Conservation (phyloP, 2,329 filamentous ascomycete species). For the Fusarium protoensiforme region DNA sequence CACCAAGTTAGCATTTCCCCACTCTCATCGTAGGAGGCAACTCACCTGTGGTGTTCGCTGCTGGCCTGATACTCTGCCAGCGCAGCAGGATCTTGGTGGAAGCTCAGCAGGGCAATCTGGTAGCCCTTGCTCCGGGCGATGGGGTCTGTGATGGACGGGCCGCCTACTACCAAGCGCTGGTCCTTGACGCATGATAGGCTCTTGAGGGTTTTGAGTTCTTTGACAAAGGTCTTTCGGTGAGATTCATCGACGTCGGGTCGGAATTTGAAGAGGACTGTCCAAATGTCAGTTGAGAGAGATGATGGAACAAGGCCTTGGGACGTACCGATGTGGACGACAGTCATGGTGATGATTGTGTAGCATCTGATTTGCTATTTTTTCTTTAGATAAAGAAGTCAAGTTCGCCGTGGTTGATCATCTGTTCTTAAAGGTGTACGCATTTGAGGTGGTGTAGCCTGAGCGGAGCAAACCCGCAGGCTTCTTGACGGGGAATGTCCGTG, state of each 20-base stretch:
- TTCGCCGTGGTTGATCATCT: not conserved
- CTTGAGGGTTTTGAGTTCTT: slow-evolving; percentile 61
- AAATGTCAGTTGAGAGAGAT: not conserved
- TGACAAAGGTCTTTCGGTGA: slow-evolving; percentile 57
- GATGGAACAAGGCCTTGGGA: not conserved
- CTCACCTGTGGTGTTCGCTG: slow-evolving; percentile 61
- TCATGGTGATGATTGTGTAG: slow-evolving; percentile 37
- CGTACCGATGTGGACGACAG: slow-evolving; percentile 50
- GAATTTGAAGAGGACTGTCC: slow-evolving; percentile 62
- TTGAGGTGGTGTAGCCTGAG: not conserved
- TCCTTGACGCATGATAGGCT: slow-evolving; percentile 59
- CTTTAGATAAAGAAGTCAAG: not conserved
- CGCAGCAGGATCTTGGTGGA: slow-evolving; percentile 57
- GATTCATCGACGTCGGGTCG: slow-evolving; percentile 52
- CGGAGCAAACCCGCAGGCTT: not conserved
- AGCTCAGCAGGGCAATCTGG: slow-evolving; percentile 63
- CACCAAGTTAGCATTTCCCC: not conserved
- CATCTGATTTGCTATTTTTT: not conserved
- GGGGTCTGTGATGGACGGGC: slow-evolving; percentile 63
- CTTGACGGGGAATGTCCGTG: not conserved
- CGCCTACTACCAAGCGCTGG: slow-evolving; percentile 61
- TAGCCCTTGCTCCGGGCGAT: slow-evolving; percentile 64
- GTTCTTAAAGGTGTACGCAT: not conserved
- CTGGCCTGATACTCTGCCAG: slow-evolving; percentile 64
- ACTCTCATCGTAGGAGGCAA: fast-evolving